phyloP scores from a whole-genome alignment of 495 filamentous ascomycete genomes.

The Terfezia claveryi region DNA sequence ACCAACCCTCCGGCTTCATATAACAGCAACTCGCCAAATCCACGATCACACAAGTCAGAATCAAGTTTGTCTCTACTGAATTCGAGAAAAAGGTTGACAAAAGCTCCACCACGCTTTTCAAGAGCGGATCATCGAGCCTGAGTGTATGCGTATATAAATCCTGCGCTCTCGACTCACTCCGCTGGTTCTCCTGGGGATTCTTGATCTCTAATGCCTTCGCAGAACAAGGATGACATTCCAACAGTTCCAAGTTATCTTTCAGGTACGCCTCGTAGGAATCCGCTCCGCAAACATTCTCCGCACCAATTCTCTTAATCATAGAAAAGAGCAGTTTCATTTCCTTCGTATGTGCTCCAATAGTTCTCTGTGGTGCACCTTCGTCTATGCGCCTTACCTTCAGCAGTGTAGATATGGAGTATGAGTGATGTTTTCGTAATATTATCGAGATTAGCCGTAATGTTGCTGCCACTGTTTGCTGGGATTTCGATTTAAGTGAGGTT shows the following conservation, averaged over 20 bases:
- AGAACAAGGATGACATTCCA: constrained; percentile 69
- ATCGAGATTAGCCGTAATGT: constrained; percentile 68
- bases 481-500: constrained; percentile 60
- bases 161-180: constrained; percentile 1
- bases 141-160: constrained; percentile 32
- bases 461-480: constrained; percentile 68
- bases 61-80: constrained; percentile 70
- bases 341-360: constrained; percentile 55
- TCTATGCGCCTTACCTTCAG: constrained; percentile 39
- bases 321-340: constrained; percentile 54
- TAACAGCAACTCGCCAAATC: constrained; percentile 65
- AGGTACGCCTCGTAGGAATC: constrained; percentile 64
- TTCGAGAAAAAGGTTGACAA: constrained; percentile 69
- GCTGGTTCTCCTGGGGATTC: constrained; percentile 23
- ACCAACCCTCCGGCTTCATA: constrained; percentile 69
- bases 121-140: constrained; percentile 50
- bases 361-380: constrained; percentile 32
- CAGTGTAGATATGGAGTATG: constrained; percentile 58
- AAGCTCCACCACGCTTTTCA: constrained; percentile 45
- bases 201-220: constrained; percentile 33
- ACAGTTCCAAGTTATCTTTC: constrained; percentile 48
- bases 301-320: constrained; percentile 48
- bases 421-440: constrained; percentile 68
- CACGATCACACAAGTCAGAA: constrained; percentile 59
- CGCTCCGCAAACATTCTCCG: constrained; percentile 43